phyloP scores from a whole-genome alignment of 805 yeast species.

The Wickerhamiella azyma region DNA sequence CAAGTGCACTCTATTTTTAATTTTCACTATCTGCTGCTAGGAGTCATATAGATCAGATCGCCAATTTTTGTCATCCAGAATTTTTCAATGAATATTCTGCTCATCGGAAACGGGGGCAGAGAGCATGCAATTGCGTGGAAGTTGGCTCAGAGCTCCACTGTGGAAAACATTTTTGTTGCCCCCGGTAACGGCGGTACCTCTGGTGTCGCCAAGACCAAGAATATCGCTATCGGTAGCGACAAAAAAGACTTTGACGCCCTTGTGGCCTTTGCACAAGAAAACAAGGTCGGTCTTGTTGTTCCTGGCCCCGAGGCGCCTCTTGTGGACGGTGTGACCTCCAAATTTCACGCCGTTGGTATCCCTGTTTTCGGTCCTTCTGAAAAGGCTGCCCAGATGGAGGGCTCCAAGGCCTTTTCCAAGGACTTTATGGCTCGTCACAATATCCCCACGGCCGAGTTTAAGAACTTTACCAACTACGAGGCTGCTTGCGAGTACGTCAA shows the following conservation, averaged over 20 bases:
- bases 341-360: slow-evolving; percentile 69
- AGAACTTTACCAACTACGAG: slow-evolving; percentile 65
- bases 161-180: slow-evolving; percentile 68
- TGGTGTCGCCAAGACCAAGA: slow-evolving; percentile 40
- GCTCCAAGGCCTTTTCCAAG: slow-evolving; percentile 89
- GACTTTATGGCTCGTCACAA: slow-evolving; percentile 82
- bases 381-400: slow-evolving; percentile 88
- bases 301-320: slow-evolving; percentile 99
- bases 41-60: background rate
- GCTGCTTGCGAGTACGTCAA: slow-evolving; percentile 61
- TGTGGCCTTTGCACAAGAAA: slow-evolving; percentile 57
- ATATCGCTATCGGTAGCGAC: slow-evolving; percentile 54
- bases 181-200: slow-evolving; percentile 93
- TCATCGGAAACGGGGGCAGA: slow-evolving; percentile 97
- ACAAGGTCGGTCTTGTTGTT: slow-evolving; percentile 58
- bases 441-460: slow-evolving; percentile 89
- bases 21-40: too few relatives aligned
- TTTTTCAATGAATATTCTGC: slow-evolving; percentile 44
- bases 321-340: slow-evolving; percentile 76
- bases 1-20: too few relatives aligned
- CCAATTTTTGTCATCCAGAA: background rate
- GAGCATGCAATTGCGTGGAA: slow-evolving; percentile 96
- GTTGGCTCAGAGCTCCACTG: slow-evolving; percentile 62
- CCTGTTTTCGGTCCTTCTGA: slow-evolving; percentile 95
- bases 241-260: slow-evolving; percentile 56